These are phyloP conservation scores for Fusarium sp. DNA, from an alignment of 2,329 filamentous ascomycete species.

Conservation along the genomic window DNA sequence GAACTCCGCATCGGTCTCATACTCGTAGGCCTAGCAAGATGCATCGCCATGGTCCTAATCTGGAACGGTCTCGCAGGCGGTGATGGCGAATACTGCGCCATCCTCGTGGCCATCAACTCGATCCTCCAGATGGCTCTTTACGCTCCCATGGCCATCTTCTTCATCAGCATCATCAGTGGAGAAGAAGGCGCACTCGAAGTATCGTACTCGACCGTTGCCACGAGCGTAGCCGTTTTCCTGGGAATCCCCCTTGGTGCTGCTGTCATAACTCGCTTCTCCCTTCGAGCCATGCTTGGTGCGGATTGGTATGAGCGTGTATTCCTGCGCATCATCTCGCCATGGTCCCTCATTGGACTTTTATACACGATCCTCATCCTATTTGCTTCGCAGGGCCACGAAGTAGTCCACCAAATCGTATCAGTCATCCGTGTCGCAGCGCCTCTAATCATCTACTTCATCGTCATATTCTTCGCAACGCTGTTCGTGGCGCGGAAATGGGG, in stretches of 20 bases:
- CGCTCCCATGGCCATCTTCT: conserved; percentile 75
- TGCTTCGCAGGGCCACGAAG: conserved; percentile 80
- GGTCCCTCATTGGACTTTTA: conserved; percentile 83
- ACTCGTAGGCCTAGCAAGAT: conserved; percentile 85
- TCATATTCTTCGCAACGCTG: conserved; percentile 80
- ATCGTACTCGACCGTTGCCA: conserved; percentile 77
- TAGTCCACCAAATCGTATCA: conserved; percentile 85
- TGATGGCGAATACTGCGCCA: conserved; percentile 85
- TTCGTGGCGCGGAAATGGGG: conserved; percentile 72
- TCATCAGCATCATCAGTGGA: conserved; percentile 76
- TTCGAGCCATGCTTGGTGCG: conserved; percentile 67
- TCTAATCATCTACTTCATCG: conserved; percentile 81
- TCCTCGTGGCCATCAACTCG: conserved; percentile 81
- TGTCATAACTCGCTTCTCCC: conserved; percentile 75
- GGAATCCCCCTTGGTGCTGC: conserved; percentile 86
- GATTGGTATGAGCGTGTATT: conserved; percentile 77
- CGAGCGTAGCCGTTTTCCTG: conserved; percentile 85
- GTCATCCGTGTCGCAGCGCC: conserved; percentile 86
- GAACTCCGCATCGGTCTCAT: conserved; percentile 76
- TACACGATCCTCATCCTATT: conserved; percentile 92
- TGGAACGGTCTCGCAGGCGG: conserved; percentile 80
- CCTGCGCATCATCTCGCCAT: conserved; percentile 76
- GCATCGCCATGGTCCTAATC: conserved; percentile 87
- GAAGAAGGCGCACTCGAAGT: conserved; percentile 51
- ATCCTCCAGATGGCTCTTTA: conserved; percentile 80